Evolutionary conservation across 768 basidiomycete species (phyloP).

Genomic region (Russula dissimulans): DNA sequence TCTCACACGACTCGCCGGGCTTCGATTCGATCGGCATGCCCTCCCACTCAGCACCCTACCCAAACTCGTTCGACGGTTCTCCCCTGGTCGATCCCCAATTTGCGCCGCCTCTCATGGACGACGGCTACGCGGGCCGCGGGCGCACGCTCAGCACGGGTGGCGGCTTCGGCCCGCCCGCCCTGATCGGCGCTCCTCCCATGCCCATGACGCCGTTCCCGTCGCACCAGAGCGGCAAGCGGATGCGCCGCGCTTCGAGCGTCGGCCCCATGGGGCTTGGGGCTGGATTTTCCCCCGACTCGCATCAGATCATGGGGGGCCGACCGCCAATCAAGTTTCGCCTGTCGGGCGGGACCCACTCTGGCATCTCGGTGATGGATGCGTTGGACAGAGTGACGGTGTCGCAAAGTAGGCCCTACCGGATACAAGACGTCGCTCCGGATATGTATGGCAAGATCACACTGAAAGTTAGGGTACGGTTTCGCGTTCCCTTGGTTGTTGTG

Average conservation of each 20-base stretch:
- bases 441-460: conserved; percentile 9
- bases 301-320: not conserved
- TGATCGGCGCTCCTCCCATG: conserved; percentile 2
- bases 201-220: conserved; percentile 16
- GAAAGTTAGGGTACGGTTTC: conserved; percentile 14
- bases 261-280: conserved; percentile 1
- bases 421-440: conserved; percentile 13
- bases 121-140: not conserved
- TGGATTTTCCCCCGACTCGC: not conserved
- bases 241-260: conserved; percentile 16
- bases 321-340: conserved; percentile 14
- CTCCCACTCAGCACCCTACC: not conserved
- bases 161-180: conserved; percentile 8
- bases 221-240: conserved; percentile 4
- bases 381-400: conserved; percentile 9
- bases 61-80: conserved; percentile 16
- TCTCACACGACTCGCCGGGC: not conserved
- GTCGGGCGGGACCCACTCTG: conserved; percentile 8
- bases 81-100: conserved; percentile 14
- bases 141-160: conserved; percentile 15
- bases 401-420: not conserved
- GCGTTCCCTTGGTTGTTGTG: not conserved
- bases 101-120: conserved; percentile 5
- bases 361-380: conserved; percentile 14
- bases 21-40: conserved; percentile 4